Conservation (phyloP, 345 rosid species). For the Gossypium ekmanianum region DNA sequence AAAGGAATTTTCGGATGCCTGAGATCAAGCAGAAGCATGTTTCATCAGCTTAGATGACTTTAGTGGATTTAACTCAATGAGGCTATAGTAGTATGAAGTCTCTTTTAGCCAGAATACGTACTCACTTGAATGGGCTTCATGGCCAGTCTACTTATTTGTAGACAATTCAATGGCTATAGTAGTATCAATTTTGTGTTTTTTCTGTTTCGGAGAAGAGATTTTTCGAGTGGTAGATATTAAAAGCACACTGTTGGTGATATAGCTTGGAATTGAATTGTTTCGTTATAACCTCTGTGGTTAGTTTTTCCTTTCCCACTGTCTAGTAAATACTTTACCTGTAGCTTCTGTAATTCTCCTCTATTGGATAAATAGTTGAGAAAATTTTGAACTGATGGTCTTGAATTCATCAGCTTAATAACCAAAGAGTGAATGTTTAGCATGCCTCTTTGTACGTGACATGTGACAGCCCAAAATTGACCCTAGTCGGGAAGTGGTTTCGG, state of each 20-base stretch:
- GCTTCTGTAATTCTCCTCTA: neutral
- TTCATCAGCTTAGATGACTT: constrained; percentile 48
- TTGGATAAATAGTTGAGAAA: neutral
- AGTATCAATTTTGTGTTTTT: constrained; percentile 1
- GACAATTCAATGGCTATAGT: constrained; percentile 1
- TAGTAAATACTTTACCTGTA: neutral
- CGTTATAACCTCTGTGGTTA: neutral
- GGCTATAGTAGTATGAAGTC: constrained; percentile 53
- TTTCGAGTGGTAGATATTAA: constrained; percentile 18
- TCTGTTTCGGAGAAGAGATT: constrained; percentile 6
- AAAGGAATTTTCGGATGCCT: constrained; percentile 54
- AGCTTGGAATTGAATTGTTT: constrained; percentile 12
- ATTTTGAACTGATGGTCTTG: neutral
- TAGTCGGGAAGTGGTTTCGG: too few species aligned
- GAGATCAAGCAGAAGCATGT: constrained; percentile 53
- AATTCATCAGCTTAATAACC: neutral
- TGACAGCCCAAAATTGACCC: too few species aligned
- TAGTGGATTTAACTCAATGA: constrained; percentile 63
- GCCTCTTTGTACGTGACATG: neutral
- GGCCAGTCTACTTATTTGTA: constrained; percentile 61
- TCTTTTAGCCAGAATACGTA: constrained; percentile 54
- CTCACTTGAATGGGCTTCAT: constrained; percentile 60
- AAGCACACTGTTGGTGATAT: neutral
- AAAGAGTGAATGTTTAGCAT: neutral
- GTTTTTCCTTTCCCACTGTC: neutral